Conservation (phyloP, 2,329 filamentous ascomycete species). For the Cordyceps sp. region DNA sequence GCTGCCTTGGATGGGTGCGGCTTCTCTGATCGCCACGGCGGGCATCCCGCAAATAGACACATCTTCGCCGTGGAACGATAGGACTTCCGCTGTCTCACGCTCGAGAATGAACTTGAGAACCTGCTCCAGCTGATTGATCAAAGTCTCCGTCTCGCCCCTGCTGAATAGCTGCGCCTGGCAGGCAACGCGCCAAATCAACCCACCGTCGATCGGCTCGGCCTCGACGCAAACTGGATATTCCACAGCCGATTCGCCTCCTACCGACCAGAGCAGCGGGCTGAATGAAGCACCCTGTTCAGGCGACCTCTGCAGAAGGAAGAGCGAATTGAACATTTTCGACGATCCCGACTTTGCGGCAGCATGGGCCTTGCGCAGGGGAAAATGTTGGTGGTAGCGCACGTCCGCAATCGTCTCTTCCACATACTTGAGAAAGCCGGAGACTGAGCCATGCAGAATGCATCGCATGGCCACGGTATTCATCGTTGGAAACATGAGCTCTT, state of each 20-base stretch:
- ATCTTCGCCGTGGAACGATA: constrained; percentile 32
- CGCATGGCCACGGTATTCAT: constrained; percentile 82
- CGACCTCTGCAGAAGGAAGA: constrained; percentile 36
- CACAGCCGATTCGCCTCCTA: constrained; percentile 47
- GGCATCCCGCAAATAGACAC: constrained; percentile 52
- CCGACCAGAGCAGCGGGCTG: constrained; percentile 38
- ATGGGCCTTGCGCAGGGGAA: constrained; percentile 57
- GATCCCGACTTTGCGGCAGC: constrained; percentile 18
- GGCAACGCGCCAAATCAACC: constrained; percentile 55
- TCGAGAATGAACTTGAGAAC: constrained; percentile 40
- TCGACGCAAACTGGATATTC: constrained; percentile 76
- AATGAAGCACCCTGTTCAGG: constrained; percentile 1
- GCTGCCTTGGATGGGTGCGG: background rate
- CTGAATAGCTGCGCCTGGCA: constrained; percentile 42
- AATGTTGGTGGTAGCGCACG: constrained; percentile 58
- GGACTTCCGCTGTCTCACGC: constrained; percentile 27
- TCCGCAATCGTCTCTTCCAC: constrained; percentile 53
- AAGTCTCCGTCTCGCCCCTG: constrained; percentile 20
- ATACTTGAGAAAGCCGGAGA: constrained; percentile 48
- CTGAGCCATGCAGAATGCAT: constrained; percentile 52
- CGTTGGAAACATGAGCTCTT: constrained; percentile 62
- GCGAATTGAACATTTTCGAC: constrained; percentile 31
- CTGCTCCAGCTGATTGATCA: constrained; percentile 43
- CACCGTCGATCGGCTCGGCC: constrained; percentile 43
- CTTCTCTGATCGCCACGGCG: constrained; percentile 3